Evolutionary conservation across 2,329 filamentous ascomycete species (phyloP).

Genomic region (Chaetoscypha palmicola): DNA sequence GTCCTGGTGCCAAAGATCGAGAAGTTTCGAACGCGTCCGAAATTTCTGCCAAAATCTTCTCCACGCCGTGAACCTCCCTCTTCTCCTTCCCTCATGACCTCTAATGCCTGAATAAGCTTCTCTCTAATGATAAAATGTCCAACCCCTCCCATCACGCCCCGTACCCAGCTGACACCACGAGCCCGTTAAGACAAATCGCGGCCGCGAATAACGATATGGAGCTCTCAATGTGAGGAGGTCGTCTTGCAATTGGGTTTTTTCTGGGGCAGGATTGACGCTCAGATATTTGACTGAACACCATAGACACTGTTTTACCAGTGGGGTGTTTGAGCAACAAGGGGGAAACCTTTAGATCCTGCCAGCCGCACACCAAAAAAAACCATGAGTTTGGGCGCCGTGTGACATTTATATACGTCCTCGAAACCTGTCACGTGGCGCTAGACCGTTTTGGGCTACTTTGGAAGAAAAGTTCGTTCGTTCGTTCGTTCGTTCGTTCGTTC

Average conservation of each 20-base stretch:
- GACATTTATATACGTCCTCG: not conserved
- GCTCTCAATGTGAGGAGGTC: slow-evolving; percentile 41
- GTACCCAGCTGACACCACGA: slow-evolving; percentile 22
- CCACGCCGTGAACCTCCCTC: slow-evolving; percentile 16
- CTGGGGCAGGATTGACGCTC: slow-evolving; percentile 33
- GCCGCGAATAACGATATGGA: slow-evolving; percentile 28
- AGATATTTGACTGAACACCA: slow-evolving; percentile 28
- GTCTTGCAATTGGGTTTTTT: slow-evolving; percentile 65
- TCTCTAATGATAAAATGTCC: slow-evolving; percentile 38
- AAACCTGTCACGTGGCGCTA: too few relatives aligned
- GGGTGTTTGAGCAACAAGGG: slow-evolving; percentile 32
- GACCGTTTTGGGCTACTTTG: too few relatives aligned
- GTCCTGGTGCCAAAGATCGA: too few relatives aligned
- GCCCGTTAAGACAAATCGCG: slow-evolving; percentile 26
- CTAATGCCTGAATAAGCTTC: slow-evolving; percentile 5
- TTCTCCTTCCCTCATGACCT: not conserved
- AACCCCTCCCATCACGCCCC: slow-evolving; percentile 38
- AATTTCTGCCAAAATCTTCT: not conserved
- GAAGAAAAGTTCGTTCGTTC: too few relatives aligned
- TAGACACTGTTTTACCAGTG: slow-evolving; percentile 15
- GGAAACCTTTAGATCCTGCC: slow-evolving; percentile 21
- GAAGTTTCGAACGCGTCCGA: too few relatives aligned
- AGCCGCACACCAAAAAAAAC: slow-evolving; percentile 30
- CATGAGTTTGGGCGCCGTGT: not conserved
- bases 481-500: too few relatives aligned